Percentiles rank a stretch among this genome's conserved stretches.
Conservation (phyloP, 2,329 filamentous ascomycete species). For the Microthyrium microscopicum region DNA sequence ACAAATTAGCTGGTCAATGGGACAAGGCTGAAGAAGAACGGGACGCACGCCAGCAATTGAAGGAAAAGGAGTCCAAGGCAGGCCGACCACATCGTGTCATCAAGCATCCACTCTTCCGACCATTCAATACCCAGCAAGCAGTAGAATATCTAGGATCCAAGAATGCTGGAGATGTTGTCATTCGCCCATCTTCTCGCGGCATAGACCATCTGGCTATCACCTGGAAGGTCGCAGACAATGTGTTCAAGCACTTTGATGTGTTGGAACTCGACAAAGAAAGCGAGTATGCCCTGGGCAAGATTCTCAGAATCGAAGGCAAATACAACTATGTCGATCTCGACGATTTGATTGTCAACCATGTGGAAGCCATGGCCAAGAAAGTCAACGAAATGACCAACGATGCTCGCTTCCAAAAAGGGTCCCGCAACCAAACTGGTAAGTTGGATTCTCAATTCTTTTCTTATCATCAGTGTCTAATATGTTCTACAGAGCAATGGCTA, state of each 20-base stretch:
- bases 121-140: constrained; percentile 82
- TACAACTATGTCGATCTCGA: constrained; percentile 92
- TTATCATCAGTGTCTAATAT: constrained; percentile 8
- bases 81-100: constrained; percentile 86
- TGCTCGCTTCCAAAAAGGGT: constrained; percentile 81
- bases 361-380: constrained; percentile 95
- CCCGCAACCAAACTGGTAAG: constrained; percentile 70
- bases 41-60: constrained; percentile 60
- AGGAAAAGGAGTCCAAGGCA: constrained; percentile 71
- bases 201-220: constrained; percentile 90
- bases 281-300: constrained; percentile 81
- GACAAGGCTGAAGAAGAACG: constrained; percentile 65
- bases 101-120: constrained; percentile 90
- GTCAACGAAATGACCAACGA: constrained; percentile 90
- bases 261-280: constrained; percentile 94
- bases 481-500: constrained; percentile 67
- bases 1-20: constrained; percentile 70
- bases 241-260: constrained; percentile 97
- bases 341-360: constrained; percentile 90
- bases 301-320: constrained; percentile 70
- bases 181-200: constrained; percentile 87
- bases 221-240: constrained; percentile 90
- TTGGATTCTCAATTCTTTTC: constrained; percentile 11
- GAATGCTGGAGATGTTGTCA: constrained; percentile 76
- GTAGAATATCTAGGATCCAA: constrained; percentile 86